Percentiles rank a stretch among this genome's conserved stretches.
These are phyloP conservation scores for Orbilia oligospora DNA, from an alignment of 2,329 filamentous ascomycete species.

Conservation along the genomic window DNA sequence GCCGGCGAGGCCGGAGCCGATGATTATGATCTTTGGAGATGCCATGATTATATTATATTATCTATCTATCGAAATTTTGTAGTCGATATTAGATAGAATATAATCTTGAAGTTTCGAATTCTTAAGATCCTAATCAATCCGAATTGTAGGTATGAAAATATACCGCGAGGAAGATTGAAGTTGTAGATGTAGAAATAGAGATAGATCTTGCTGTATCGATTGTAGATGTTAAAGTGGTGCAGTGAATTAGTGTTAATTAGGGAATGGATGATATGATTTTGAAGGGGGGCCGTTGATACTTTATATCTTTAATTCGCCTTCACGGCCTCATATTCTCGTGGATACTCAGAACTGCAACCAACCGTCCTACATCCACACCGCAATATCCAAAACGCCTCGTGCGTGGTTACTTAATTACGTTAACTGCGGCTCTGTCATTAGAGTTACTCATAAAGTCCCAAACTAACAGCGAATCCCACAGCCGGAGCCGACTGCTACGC, in stretches of 20 bases:
- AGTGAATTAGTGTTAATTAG: too few relatives aligned
- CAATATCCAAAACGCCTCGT: too few relatives aligned
- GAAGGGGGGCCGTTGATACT: too few relatives aligned
- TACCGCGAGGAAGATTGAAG: too few relatives aligned
- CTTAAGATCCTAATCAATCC: neutral
- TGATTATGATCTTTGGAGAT: conserved; percentile 29
- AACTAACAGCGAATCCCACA: neutral
- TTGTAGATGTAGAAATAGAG: too few relatives aligned
- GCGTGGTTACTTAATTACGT: too few relatives aligned
- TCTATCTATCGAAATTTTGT: neutral
- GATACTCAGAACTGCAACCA: too few relatives aligned
- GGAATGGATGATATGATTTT: too few relatives aligned
- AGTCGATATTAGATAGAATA: neutral
- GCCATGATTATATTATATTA: neutral
- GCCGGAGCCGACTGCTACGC: conserved; percentile 10
- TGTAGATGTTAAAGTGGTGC: too few relatives aligned
- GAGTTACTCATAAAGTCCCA: neutral
- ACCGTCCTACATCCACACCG: too few relatives aligned
- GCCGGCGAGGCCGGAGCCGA: conserved; percentile 52
- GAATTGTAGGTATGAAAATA: neutral
- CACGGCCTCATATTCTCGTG: neutral
- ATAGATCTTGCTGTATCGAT: too few relatives aligned
- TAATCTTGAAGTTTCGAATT: conserved; percentile 3
- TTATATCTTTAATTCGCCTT: too few relatives aligned
- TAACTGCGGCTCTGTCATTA: neutral